Evolutionary conservation across 139 green algal species (phyloP), one percentile per base, ranked within the genome.

Genomic region (Ostreobium quekettii): DNA sequence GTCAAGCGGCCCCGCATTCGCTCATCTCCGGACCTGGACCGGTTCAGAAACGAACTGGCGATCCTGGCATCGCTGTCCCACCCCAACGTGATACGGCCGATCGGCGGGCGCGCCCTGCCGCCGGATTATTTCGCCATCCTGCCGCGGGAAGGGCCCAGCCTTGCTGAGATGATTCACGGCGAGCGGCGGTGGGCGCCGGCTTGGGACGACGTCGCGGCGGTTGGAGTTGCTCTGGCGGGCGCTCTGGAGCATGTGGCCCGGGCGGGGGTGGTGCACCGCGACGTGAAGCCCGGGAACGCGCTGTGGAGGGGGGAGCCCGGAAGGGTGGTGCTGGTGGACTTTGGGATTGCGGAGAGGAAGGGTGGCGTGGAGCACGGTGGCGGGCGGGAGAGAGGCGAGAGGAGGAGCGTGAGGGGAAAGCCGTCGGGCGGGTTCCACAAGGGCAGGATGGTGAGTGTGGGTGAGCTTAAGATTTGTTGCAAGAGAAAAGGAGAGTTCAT

Each of bases 101-200:
- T 91, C 59, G 89, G 76, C 19, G 85, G 83, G 0, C 60, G 74
- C 2, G 67, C 79, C 7, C 67, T 93, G 28, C 89, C 89, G 0
- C 89, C 89, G n/a, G 76, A 85, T 70, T 90, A 87, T 74, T 56
- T 80, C 26, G 24, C 92, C 36, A 79, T 93, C 32, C 67, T 94
- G 69, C 71, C 75, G 8, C 74, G 90, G 58, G 76, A 82, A 31
- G 65, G 62, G 2, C 48, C 57, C 38, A 89, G 77, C 53, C 71
- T 88, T 1, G 70, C 76, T 4, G 31, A 60, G 1, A 58, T 63
- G 36, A 60, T 96, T 42, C 79, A 95, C 65, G 36, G 19, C 11
- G 53, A 62, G 15, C 26, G 53, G 33, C 19, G 33, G 31, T n/a
- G n/a, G n/a, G 26, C 8, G 22, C 53, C 53, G 31, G 8, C 31